A percentile compares a stretch with the other conserved stretches of the same genome.
phyloP scores from a whole-genome alignment of 2,329 filamentous ascomycete species.

The Zasmidium cellare region DNA sequence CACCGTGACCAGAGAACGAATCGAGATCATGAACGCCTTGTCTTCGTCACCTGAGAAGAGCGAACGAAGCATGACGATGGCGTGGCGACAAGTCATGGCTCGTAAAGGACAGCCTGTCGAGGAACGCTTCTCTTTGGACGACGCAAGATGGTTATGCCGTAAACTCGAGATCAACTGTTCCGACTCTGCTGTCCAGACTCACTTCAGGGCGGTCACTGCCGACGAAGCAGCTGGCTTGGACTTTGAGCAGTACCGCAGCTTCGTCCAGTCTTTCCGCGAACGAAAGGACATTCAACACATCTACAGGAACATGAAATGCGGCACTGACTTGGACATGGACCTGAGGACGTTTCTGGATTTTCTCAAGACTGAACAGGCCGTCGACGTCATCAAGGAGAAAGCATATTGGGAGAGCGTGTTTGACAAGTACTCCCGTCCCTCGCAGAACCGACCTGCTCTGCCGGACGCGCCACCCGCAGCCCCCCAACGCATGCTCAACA shows the following conservation, averaged over 20 bases:
- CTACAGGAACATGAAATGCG: slow-evolving; percentile 58
- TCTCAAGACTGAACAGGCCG: slow-evolving; percentile 69
- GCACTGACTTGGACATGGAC: slow-evolving; percentile 61
- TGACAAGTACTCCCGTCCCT: slow-evolving; percentile 31
- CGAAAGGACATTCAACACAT: slow-evolving; percentile 77
- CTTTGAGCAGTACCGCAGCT: slow-evolving; percentile 78
- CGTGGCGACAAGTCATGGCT: slow-evolving; percentile 80
- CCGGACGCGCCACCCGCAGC: slow-evolving; percentile 44
- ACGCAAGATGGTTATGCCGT: slow-evolving; percentile 80
- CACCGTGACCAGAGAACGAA: slow-evolving; percentile 79
- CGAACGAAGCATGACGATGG: slow-evolving; percentile 64
- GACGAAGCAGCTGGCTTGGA: slow-evolving; percentile 66
- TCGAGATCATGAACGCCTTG: slow-evolving; percentile 85
- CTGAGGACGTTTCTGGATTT: slow-evolving; percentile 74
- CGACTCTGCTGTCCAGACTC: slow-evolving; percentile 67
- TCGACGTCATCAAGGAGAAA: slow-evolving; percentile 69
- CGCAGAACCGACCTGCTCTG: slow-evolving; percentile 40
- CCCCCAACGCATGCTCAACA: slow-evolving; percentile 65
- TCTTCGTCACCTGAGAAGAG: slow-evolving; percentile 75
- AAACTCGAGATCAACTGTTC: slow-evolving; percentile 91
- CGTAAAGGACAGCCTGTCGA: slow-evolving; percentile 62
- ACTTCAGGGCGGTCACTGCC: slow-evolving; percentile 73
- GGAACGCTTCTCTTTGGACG: slow-evolving; percentile 73
- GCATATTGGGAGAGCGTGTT: slow-evolving; percentile 72
- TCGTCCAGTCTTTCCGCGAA: slow-evolving; percentile 79